Evolutionary conservation across 1,284 basidiomycete genomes (phyloP), one percentile per base, ranked within the genome.

Genomic region (Sparassis latifolia): DNA sequence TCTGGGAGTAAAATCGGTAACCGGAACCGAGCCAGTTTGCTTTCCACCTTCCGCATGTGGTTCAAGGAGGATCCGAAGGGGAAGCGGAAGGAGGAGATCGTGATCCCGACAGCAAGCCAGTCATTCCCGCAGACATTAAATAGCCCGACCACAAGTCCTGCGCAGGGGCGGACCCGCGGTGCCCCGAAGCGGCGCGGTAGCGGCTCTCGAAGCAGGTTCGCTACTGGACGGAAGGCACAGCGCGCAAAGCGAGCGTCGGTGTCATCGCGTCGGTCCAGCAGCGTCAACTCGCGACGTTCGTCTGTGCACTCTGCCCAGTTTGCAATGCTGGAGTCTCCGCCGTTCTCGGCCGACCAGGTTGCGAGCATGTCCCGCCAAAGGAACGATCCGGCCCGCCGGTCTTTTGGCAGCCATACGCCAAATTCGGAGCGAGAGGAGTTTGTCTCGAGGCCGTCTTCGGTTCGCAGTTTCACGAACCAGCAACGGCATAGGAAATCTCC

Each of bases 31-130:
- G 85, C 84, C 1, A 90, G 84, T 59, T 61, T 91, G 40, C 63
- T 91, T 35, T 79, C 82, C 2, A 76, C 87, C 6, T 87, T 91
- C 65, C 74, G 85, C 41, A 72, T 82, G 52, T 91, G 88, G 88
- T 89, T 91, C 66, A 78, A 86, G 52, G 87, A 89, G 55, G 88
- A 90, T 56, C 73, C 75, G 58, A 90, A 87, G 61, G 84, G 86
- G 4, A 91, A 90, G 52, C 69, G 55, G 58, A 76, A 63, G 60
- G 57, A 64, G 46, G 51, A 58, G 32, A 47, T 61, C 3, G 45
- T 54, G 10, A 49, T 60, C 10, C 20, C 51, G 44, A 38, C 60
- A 33, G 54, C 58, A 20, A 4, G 51, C 59, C 6, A 45, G 47
- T 0, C 57, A 53, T 43, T 55, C 47, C 49, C 50, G 20, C 45